These are phyloP conservation scores for Anacardium occidentale DNA, from an alignment of 345 rosid genomes.

Conservation along the genomic window DNA sequence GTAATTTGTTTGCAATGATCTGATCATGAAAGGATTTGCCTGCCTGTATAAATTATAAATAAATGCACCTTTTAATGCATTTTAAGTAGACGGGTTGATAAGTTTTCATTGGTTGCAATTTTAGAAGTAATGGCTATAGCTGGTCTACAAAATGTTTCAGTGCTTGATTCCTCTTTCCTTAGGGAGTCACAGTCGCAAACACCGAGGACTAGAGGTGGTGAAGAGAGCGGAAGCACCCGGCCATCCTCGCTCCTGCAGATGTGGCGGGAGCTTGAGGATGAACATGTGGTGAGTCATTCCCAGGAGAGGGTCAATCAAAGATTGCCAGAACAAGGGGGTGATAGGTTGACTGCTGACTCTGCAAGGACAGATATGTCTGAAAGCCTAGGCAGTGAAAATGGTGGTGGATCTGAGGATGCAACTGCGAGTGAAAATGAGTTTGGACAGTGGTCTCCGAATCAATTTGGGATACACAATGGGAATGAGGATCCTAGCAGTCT, in stretches of 20 bases:
- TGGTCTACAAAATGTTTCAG: constrained; percentile 72
- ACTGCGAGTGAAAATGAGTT: constrained; percentile 47
- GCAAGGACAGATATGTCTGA: constrained; percentile 41
- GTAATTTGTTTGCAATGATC: constrained; percentile 28
- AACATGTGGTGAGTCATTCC: constrained; percentile 61
- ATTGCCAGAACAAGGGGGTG: constrained; percentile 44
- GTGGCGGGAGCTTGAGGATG: constrained; percentile 94
- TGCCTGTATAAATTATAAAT: constrained; percentile 43
- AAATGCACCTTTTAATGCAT: constrained; percentile 23
- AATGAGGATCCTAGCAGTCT: constrained; percentile 41
- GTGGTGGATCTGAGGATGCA: constrained; percentile 40
- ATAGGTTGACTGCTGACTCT: constrained; percentile 32
- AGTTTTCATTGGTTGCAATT: constrained; percentile 13
- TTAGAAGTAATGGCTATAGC: constrained; percentile 68
- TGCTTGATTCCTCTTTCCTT: constrained; percentile 65
- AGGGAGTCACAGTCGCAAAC: constrained; percentile 64
- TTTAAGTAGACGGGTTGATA: constrained; percentile 47
- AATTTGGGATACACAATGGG: constrained; percentile 46
- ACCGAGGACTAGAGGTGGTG: constrained; percentile 49
- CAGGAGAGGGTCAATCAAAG: constrained; percentile 56
- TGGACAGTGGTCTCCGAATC: constrained; percentile 58
- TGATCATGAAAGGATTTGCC: constrained; percentile 26
- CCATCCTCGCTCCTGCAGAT: constrained; percentile 75
- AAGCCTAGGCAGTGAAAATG: constrained; percentile 36
- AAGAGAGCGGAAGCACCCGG: constrained; percentile 60